phyloP scores from a whole-genome alignment of 2,329 filamentous ascomycete species.

The Phialophora verrucosa region DNA sequence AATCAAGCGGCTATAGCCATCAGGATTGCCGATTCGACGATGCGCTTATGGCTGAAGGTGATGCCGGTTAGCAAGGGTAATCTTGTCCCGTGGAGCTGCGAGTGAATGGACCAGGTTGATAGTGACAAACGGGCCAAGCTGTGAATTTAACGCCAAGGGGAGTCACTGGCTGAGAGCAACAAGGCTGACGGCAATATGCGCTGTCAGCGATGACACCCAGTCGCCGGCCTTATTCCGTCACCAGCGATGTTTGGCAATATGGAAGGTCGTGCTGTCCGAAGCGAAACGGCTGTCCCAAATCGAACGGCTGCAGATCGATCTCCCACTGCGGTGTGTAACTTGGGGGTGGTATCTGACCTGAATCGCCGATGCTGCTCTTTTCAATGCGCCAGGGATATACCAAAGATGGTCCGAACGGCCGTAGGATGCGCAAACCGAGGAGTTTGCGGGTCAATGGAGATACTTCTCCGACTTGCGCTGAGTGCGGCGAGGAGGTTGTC shows the following conservation, averaged over 20 bases:
- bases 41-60: conserved; percentile 18
- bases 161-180: conserved; percentile 5
- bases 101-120: conserved; percentile 11
- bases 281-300: conserved; percentile 3
- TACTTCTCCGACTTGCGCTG: conserved; percentile 1
- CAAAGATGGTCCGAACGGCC: neutral
- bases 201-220: conserved; percentile 29
- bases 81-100: conserved; percentile 18
- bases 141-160: conserved; percentile 17
- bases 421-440: neutral
- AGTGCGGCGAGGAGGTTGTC: neutral
- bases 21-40: conserved; percentile 16
- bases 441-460: conserved; percentile 4
- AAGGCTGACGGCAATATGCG: conserved; percentile 35
- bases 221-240: conserved; percentile 30
- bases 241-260: conserved; percentile 7
- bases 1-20: conserved; percentile 30
- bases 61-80: conserved; percentile 24
- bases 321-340: neutral
- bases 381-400: conserved; percentile 7
- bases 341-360: conserved; percentile 7
- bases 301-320: conserved; percentile 11
- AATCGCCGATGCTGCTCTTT: conserved; percentile 24
- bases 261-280: conserved; percentile 1
- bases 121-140: conserved; percentile 6